A percentile compares a stretch with the other conserved stretches of the same genome.
These are phyloP conservation scores for Hansfordia pulvinata DNA, from an alignment of 2,329 filamentous ascomycete species.

Conservation along the genomic window DNA sequence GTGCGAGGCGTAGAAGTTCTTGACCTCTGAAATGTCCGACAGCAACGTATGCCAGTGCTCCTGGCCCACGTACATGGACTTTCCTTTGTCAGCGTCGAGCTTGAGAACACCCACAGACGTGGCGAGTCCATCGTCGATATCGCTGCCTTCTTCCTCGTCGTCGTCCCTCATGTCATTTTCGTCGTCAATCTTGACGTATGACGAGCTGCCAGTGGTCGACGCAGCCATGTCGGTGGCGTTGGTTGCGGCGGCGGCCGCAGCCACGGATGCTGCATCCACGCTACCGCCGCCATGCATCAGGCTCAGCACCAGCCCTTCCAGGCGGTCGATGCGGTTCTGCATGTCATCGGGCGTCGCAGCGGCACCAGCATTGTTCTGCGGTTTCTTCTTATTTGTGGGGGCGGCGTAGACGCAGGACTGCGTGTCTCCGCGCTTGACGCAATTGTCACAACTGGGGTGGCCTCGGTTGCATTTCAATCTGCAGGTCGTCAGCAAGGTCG, in stretches of 20 bases:
- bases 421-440: conserved; percentile 73
- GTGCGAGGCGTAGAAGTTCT: conserved; percentile 74
- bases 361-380: conserved; percentile 38
- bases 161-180: conserved; percentile 41
- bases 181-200: conserved; percentile 34
- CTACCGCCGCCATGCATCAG: conserved; percentile 77
- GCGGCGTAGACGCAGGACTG: conserved; percentile 75
- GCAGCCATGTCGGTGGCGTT: conserved; percentile 11
- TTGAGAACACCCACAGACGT: conserved; percentile 72
- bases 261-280: conserved; percentile 25
- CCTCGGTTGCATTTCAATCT: conserved; percentile 74
- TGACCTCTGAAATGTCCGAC: conserved; percentile 80
- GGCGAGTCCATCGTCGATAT: conserved; percentile 54
- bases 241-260: conserved; percentile 15
- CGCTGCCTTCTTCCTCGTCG: conserved; percentile 49
- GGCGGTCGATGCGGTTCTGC: conserved; percentile 93
- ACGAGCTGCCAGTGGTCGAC: conserved; percentile 29
- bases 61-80: conserved; percentile 70
- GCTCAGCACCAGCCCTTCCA: conserved; percentile 83
- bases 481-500: conserved; percentile 18
- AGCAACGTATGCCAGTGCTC: conserved; percentile 75
- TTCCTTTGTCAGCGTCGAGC: conserved; percentile 63
- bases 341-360: conserved; percentile 73
- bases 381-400: conserved; percentile 59
- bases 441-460: conserved; percentile 79